Percentiles rank a stretch among this genome's conserved stretches.
phyloP scores from a whole-genome alignment of 2,329 filamentous ascomycete species.

The Penicillium vulpinum region DNA sequence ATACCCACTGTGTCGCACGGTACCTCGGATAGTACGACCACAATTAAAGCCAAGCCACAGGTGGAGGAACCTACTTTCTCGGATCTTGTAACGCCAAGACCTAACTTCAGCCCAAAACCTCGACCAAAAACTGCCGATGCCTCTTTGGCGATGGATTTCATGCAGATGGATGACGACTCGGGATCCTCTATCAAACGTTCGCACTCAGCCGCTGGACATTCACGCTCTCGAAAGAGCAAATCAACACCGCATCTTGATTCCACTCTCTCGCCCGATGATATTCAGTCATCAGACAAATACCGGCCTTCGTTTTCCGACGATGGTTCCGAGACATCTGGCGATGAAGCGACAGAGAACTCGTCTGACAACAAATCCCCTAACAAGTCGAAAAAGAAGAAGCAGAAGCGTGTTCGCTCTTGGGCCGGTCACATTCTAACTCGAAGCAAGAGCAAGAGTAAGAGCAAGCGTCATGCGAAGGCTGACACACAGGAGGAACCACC shows the following conservation, averaged over 20 bases:
- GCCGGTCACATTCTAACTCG: constrained; percentile 54
- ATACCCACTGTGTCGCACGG: constrained; percentile 82
- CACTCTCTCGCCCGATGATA: constrained; percentile 25
- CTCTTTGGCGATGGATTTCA: constrained; percentile 34
- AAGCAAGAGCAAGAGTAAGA: constrained; percentile 42
- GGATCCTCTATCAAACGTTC: constrained; percentile 39
- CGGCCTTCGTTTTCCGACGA: constrained; percentile 32
- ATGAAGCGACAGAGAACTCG: constrained; percentile 22
- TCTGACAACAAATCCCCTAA: constrained; percentile 36
- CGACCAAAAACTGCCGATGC: constrained; percentile 49
- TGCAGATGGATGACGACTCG: constrained; percentile 15
- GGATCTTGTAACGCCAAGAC: constrained; percentile 45
- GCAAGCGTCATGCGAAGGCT: constrained; percentile 48
- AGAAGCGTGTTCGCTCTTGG: constrained; percentile 73
- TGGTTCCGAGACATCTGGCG: constrained; percentile 33
- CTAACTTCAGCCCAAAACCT: constrained; percentile 28
- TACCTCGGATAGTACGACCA: constrained; percentile 72
- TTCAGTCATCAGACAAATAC: constrained; percentile 23
- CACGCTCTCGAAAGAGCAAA: constrained; percentile 33
- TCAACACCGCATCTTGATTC: constrained; percentile 32
- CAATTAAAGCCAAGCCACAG: constrained; percentile 66
- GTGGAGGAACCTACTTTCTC: constrained; percentile 32
- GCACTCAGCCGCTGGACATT: constrained; percentile 41
- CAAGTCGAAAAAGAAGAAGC: constrained; percentile 53
- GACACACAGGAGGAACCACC: constrained; percentile 27